Conservation (phyloP, 495 filamentous ascomycete genomes). For the Pseudomonodictys pantanalensis region DNA sequence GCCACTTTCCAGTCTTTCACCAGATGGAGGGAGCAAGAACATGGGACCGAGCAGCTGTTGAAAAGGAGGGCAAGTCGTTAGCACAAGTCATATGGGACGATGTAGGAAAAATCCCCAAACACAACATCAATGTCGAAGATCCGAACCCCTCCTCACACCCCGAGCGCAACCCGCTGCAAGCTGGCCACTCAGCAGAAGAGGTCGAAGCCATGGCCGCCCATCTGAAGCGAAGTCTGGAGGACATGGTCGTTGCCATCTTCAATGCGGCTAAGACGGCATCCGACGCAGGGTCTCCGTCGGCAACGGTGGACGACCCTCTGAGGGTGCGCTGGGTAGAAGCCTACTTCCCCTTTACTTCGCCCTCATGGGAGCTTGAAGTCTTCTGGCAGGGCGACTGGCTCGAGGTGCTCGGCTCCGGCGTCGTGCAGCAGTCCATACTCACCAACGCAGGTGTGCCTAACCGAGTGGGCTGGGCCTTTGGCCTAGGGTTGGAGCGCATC, state of each 20-base stretch:
- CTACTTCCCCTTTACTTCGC: conserved; percentile 93
- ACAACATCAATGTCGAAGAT: conserved; percentile 76
- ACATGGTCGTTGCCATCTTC: conserved; percentile 87
- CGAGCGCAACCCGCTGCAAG: conserved; percentile 81
- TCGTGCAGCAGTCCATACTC: conserved; percentile 76
- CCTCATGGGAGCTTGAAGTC: conserved; percentile 93
- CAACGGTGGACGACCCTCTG: conserved; percentile 66
- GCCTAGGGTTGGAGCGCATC: conserved; percentile 85
- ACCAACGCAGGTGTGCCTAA: conserved; percentile 70
- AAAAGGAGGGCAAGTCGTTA: conserved; percentile 48
- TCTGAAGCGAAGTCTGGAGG: conserved; percentile 83
- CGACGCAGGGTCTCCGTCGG: conserved; percentile 42
- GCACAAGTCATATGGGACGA: conserved; percentile 48
- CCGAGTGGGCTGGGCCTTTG: conserved; percentile 92
- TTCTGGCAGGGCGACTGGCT: conserved; percentile 95
- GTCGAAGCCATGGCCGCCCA: conserved; percentile 80
- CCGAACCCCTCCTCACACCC: conserved; percentile 75
- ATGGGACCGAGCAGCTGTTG: conserved; percentile 70
- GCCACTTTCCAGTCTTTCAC: conserved; percentile 95
- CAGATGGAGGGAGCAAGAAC: conserved; percentile 95
- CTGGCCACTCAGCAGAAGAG: conserved; percentile 69
- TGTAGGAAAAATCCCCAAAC: conserved; percentile 71
- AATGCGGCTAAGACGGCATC: conserved; percentile 62
- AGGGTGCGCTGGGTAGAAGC: conserved; percentile 92
- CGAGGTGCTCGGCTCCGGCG: conserved; percentile 90